Base-by-base conservation (phyloP, 371 early-diverging fungal genomes). In the Phascolomyces articulosus region DNA sequence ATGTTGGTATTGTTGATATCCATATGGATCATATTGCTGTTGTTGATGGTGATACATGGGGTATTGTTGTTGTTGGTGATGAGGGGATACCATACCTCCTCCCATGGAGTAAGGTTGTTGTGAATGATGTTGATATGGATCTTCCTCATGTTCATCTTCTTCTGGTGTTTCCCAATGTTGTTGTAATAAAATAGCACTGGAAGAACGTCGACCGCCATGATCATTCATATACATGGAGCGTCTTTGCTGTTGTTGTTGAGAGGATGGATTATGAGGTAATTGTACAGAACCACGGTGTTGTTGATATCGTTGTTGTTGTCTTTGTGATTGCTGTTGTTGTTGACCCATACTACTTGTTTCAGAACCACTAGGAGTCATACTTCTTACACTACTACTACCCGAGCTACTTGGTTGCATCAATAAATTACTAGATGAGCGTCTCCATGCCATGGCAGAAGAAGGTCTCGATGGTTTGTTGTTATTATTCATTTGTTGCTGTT, bases 111-210 rank as follows among this genome's bases (percentile, higher is more conserved):
- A 16, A 44, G 8, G 44, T 23, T 51, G 51, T n/a, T 16, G 47
- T 6, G 8, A 16, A 13, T 16, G 47, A 2, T 47, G 47, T 9
- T 47, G 47, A 20, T 47, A 20, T 20, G 6, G 16, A 0, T 20
- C 51, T 24, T n/a, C n/a, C n/a, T 51, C 21, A 23, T 51, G 23
- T 6, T 51, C 51, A 10, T 51, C 55, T 18, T 60, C 60, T 59
- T 40, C 24, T 4, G 60, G 47, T 47, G 60, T 29, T n/a, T 59
- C 60, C 60, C 60, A 59, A 23, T 26, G 60, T 18, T 59, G 60
- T 21, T 59, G 60, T 28, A 59, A 29, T 23, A 59, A 9, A 20
- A 59, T 59, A 4, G 40, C 60, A 47, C 60, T 59, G 7, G 60
- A 59, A 18, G 44, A 41, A 1, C 60, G 60, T 51, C 51, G 51